Conservation (phyloP, 768 basidiomycete genomes). For the Leccinum pellstonianum region DNA sequence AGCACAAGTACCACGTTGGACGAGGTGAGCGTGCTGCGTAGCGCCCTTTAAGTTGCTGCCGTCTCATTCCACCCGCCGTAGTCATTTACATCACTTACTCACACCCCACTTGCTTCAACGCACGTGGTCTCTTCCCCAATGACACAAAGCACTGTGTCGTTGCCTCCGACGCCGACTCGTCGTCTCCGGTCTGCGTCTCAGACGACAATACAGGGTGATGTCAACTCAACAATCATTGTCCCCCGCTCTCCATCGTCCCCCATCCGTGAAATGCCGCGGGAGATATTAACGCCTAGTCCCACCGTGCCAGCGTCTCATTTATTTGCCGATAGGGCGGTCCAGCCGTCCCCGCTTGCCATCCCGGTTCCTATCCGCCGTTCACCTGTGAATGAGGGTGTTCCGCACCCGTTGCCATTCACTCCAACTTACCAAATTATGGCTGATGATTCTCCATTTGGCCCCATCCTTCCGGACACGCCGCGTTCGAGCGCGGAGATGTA, state of each 20-base stretch:
- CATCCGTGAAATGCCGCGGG: conserved; percentile 5
- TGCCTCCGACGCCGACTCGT: conserved; percentile 17
- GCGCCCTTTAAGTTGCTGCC: not conserved
- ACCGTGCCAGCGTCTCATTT: not conserved
- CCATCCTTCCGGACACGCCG: conserved; percentile 30
- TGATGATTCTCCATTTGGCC: conserved; percentile 32
- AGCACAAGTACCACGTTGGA: conserved; percentile 38
- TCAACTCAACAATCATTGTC: not conserved
- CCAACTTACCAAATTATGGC: conserved; percentile 16
- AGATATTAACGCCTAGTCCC: not conserved
- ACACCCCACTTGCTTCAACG: conserved; percentile 47
- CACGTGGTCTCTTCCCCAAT: conserved; percentile 39
- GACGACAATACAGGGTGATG: conserved; percentile 11
- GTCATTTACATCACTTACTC: conserved; percentile 47
- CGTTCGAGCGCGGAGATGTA: conserved; percentile 30
- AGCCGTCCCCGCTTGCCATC: conserved; percentile 16
- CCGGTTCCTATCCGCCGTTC: not conserved
- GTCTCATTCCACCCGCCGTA: conserved; percentile 20
- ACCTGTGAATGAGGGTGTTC: not conserved
- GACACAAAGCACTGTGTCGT: conserved; percentile 11
- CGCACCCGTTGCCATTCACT: conserved; percentile 17
- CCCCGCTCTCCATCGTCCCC: not conserved
- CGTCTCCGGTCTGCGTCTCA: conserved; percentile 20
- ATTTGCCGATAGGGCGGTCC: not conserved
- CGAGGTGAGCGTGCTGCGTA: conserved; percentile 40